Evolutionary conservation across 129 eudicot species (phyloP).

Genomic region (sunflower (Helianthus annuus)): DNA sequence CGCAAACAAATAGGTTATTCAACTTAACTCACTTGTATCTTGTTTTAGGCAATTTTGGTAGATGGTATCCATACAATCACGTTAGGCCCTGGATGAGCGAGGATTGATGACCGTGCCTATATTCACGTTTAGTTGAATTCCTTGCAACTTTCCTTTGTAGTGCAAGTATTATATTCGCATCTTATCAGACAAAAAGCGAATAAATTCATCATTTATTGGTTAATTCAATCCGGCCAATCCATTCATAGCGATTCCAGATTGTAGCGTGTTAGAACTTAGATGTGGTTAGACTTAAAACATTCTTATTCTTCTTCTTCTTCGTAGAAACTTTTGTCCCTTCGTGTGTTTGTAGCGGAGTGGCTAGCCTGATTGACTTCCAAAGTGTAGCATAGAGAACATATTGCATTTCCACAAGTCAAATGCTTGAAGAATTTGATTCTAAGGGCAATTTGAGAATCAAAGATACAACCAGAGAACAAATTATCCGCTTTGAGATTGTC

Average conservation of each 20-base stretch:
- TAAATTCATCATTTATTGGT: conserved; percentile 20
- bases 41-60: too few species aligned
- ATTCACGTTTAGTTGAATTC: not conserved
- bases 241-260: not conserved
- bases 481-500: conserved; percentile 23
- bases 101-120: conserved; percentile 18
- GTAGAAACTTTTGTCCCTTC: not conserved
- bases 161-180: conserved; percentile 1
- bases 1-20: too few species aligned
- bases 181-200: conserved; percentile 9
- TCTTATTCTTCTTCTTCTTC: conserved; percentile 26
- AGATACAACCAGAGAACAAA: too few species aligned
- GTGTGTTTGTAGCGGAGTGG: not conserved
- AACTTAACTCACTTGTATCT: too few species aligned
- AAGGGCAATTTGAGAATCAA: conserved; percentile 29
- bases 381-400: not conserved
- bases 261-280: not conserved
- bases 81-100: not conserved
- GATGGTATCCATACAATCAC: too few species aligned
- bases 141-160: too few species aligned
- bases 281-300: not conserved
- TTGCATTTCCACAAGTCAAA: conserved; percentile 29
- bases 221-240: not conserved
- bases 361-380: too few species aligned
- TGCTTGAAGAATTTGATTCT: conserved; percentile 28